Evolutionary conservation across 768 basidiomycete genomes (phyloP).

Genomic region (Leucosporidium creatinivorum): DNA sequence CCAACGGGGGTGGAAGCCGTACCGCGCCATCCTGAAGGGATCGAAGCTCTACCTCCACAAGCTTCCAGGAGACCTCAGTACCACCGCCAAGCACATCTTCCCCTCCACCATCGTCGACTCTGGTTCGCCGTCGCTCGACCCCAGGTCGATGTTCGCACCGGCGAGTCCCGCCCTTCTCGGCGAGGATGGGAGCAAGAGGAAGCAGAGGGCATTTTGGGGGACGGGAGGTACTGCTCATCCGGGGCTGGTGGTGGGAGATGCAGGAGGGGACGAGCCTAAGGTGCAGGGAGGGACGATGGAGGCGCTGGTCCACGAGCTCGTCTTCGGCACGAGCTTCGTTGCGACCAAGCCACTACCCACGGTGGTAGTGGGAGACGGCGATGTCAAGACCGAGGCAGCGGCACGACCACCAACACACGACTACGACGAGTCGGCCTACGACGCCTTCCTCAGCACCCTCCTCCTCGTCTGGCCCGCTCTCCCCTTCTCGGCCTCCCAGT

Average conservation of each 20-base stretch:
- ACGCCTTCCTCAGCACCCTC: background rate
- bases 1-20: slow-evolving; percentile 75
- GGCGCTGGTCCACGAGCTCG: slow-evolving; percentile 70
- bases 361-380: slow-evolving; percentile 51
- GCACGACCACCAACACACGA: background rate
- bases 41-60: slow-evolving; percentile 82
- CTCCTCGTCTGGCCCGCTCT: slow-evolving; percentile 55
- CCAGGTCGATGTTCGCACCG: slow-evolving; percentile 42
- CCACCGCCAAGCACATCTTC: slow-evolving; percentile 66
- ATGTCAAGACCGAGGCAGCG: too few relatives aligned
- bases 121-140: background rate
- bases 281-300: slow-evolving; percentile 66
- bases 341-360: slow-evolving; percentile 33
- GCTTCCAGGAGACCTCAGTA: slow-evolving; percentile 60
- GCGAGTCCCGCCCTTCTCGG: slow-evolving; percentile 44
- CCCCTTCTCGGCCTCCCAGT: slow-evolving; percentile 50
- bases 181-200: slow-evolving; percentile 19
- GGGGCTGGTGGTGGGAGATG: background rate
- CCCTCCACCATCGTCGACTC: slow-evolving; percentile 44
- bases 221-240: background rate
- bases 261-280: too few relatives aligned
- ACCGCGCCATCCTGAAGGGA: slow-evolving; percentile 74
- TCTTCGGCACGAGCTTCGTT: slow-evolving; percentile 66
- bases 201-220: slow-evolving; percentile 29
- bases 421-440: background rate